A percentile compares a stretch with the other conserved stretches of the same genome.
phyloP scores from a whole-genome alignment of 139 green algal species.

The Edaphochlamys debaryana region DNA sequence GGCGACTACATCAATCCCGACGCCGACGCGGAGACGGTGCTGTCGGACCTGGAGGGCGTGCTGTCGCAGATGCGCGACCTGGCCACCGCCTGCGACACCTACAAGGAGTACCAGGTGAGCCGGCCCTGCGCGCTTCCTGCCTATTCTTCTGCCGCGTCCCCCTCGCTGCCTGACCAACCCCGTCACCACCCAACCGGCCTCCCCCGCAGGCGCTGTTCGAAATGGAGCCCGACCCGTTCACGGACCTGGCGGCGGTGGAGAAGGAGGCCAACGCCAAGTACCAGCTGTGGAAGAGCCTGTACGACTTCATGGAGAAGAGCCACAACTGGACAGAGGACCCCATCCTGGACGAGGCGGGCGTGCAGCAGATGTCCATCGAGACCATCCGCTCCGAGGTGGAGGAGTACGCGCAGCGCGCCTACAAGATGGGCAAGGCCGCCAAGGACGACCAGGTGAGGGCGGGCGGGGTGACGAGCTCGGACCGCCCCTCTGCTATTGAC shows the following conservation, averaged over 20 bases:
- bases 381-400: constrained; percentile 70
- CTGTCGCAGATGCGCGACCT: constrained; percentile 40
- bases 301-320: constrained; percentile 73
- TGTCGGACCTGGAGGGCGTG: constrained; percentile 58
- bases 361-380: constrained; percentile 66
- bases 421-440: constrained; percentile 77
- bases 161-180: too few relatives aligned
- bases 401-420: constrained; percentile 68
- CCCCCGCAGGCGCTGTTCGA: constrained; percentile 62
- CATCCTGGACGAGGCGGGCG: constrained; percentile 66
- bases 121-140: neutral
- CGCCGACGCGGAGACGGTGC: constrained; percentile 57
- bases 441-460: constrained; percentile 60
- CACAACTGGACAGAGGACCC: constrained; percentile 74
- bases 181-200: too few relatives aligned
- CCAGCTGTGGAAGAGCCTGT: constrained; percentile 74
- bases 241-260: constrained; percentile 59
- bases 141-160: too few relatives aligned
- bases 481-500: too few relatives aligned
- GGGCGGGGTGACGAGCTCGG: too few relatives aligned
- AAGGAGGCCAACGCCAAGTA: constrained; percentile 69
- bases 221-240: constrained; percentile 64
- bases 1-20: constrained; percentile 63
- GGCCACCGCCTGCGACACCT: constrained; percentile 48
- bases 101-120: constrained; percentile 53